Evolutionary conservation across 345 rosid genomes (phyloP).

Genomic region (Xanthoceras sorbifolium): DNA sequence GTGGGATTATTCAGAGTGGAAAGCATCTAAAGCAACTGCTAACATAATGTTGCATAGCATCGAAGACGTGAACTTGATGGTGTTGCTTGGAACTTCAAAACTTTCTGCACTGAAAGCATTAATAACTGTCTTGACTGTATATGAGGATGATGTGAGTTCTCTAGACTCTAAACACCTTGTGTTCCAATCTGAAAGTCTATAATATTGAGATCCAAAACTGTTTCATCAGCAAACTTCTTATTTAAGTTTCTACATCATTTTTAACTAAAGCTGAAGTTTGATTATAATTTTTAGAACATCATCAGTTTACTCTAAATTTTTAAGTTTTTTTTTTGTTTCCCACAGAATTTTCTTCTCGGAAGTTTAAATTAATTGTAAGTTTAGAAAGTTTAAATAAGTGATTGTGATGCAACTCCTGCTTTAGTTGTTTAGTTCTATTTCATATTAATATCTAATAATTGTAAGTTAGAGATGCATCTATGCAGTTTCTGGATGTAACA

Average conservation of each 20-base stretch:
- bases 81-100: conserved; percentile 63
- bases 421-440: not conserved
- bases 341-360: not conserved
- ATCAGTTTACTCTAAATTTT: not conserved
- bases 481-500: not conserved
- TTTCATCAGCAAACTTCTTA: not conserved
- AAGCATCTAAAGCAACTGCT: conserved; percentile 56
- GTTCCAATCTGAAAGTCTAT: conserved; percentile 3
- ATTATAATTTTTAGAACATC: not conserved
- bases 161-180: conserved; percentile 20
- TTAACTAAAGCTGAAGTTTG: not conserved
- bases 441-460: not conserved
- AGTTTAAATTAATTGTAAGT: too few relatives aligned
- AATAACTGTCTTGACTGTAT: conserved; percentile 53
- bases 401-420: not conserved
- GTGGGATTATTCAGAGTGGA: conserved; percentile 90
- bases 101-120: conserved; percentile 66
- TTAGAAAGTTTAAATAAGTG: not conserved
- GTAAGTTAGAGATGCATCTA: conserved; percentile 4
- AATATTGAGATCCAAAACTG: not conserved
- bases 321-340: not conserved
- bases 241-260: not conserved
- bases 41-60: conserved; percentile 67
- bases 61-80: conserved; percentile 64
- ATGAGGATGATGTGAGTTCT: conserved; percentile 67